Base-by-base conservation (phyloP, 345 rosid genomes). In the Euphorbia pulcherrima region DNA sequence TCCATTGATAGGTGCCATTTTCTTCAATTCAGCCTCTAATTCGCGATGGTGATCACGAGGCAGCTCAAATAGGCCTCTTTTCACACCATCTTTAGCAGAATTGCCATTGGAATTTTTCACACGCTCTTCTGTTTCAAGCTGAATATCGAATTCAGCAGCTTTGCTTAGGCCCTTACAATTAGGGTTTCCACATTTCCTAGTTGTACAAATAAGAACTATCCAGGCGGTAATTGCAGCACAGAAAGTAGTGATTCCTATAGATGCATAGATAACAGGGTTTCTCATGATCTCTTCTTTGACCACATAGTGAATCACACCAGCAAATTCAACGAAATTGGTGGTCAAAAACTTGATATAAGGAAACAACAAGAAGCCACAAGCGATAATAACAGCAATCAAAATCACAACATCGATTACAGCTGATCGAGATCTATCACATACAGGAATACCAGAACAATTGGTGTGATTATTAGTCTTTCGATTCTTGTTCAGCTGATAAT, bases 111-210 rank as follows among this genome's bases (percentile, higher is more conserved):
- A 81, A 41, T 82, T 83, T 86, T 87, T 92, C 23, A 90, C 85
- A 71, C 95, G 82, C 65, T 92, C 92, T 79, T 90, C 97, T 3
- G 96, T 92, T 82, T 92, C 96, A 50, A 92, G 65, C 83, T 90
- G 96, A 69, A 92, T 90, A 81, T 92, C 97, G 23, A 92, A 92
- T 78, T 92, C 96, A 0, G 89, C 87, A 0, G 81, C 95, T 71
- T 85, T 88, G 70, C 90, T 85, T 57, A 90, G 81, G 2, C 98
- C 98, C 80, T 80, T 85, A 54, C 97, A 93, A n/a, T 81, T 83
- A 0, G 90, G 89, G 23, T 88, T 93, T 74, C 90, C 90, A 30
- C 98, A 93, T 80, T 73, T 88, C 75, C 85, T 76, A 37, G 83
- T 82, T 10, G 88, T 83, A 60, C 84, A 86, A 29, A 83, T 35